phyloP scores from a whole-genome alignment of 352 stramenopile species.

The Phytophthora idaei region DNA sequence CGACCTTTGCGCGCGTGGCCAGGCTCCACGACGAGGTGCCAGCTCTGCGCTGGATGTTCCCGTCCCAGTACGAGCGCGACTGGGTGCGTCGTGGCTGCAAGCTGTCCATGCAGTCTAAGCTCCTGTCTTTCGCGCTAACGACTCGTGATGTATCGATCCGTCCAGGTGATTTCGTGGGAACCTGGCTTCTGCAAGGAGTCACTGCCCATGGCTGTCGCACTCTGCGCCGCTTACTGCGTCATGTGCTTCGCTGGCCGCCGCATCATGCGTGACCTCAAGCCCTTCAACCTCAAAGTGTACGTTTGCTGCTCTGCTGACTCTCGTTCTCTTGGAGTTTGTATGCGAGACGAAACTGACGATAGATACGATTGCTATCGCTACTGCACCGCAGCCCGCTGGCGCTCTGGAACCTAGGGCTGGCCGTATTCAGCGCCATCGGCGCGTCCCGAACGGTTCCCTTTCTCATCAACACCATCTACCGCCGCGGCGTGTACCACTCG shows the following conservation, averaged over 20 bases:
- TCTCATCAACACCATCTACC: conserved; percentile 83
- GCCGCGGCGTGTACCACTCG: conserved; percentile 80
- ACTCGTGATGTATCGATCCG: conserved; percentile 1
- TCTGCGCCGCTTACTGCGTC: conserved; percentile 74
- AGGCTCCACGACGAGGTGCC: conserved; percentile 58
- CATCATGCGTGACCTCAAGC: conserved; percentile 80
- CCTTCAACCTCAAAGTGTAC: conserved; percentile 82
- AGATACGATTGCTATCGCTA: conserved; percentile 3
- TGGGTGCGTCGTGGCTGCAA: conserved; percentile 47
- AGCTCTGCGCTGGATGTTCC: conserved; percentile 63
- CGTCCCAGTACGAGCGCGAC: conserved; percentile 76
- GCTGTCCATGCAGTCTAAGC: neutral
- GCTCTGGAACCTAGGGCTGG: conserved; percentile 82
- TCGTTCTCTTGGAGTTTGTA: conserved; percentile 24
- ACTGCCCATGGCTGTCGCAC: conserved; percentile 55
- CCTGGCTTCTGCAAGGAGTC: conserved; percentile 72
- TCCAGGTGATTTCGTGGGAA: conserved; percentile 69
- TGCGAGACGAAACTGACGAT: conserved; percentile 21
- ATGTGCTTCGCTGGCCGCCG: conserved; percentile 80
- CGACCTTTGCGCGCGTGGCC: conserved; percentile 24
- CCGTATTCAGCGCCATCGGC: conserved; percentile 84
- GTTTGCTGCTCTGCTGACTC: conserved; percentile 18
- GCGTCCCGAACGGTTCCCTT: conserved; percentile 76
- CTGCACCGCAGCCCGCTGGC: conserved; percentile 50
- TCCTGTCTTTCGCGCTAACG: conserved; percentile 15